Conservation (phyloP, 495 filamentous ascomycete species). For the Bacidia gigantensis region DNA sequence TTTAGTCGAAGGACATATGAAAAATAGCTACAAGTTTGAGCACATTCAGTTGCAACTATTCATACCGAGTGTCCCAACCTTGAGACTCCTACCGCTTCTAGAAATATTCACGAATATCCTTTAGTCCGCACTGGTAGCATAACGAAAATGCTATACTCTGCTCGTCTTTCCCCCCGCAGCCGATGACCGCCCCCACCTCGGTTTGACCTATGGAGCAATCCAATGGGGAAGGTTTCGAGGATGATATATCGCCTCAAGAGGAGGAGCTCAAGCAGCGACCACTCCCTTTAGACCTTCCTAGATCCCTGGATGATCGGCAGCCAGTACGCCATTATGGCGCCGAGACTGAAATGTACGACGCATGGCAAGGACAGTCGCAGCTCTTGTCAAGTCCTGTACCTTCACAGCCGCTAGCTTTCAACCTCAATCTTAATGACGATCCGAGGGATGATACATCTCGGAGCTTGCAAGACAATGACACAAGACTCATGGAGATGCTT, state of each 20-base stretch:
- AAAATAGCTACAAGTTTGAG: no score
- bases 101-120: no score
- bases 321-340: conserved; percentile 40
- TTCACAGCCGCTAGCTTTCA: conserved; percentile 72
- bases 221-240: neutral
- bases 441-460: conserved; percentile 44
- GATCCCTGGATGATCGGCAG: conserved; percentile 77
- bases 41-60: no score
- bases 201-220: neutral
- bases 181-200: no score
- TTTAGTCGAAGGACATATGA: no score
- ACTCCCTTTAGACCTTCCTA: conserved; percentile 79
- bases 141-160: no score
- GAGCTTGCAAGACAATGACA: conserved; percentile 67
- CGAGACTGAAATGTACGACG: conserved; percentile 97
- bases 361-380: conserved; percentile 96
- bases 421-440: conserved; percentile 62
- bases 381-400: conserved; percentile 76
- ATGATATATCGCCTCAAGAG: conserved; percentile 7
- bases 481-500: conserved; percentile 86
- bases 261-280: conserved; percentile 25
- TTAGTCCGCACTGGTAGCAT: no score
- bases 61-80: no score
- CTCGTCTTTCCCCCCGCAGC: no score
- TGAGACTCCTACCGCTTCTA: no score